Evolutionary conservation across 2,329 filamentous ascomycete species (phyloP), one percentile per base, ranked within the genome.

Genomic region (Arthrobotrys entomopaga): DNA sequence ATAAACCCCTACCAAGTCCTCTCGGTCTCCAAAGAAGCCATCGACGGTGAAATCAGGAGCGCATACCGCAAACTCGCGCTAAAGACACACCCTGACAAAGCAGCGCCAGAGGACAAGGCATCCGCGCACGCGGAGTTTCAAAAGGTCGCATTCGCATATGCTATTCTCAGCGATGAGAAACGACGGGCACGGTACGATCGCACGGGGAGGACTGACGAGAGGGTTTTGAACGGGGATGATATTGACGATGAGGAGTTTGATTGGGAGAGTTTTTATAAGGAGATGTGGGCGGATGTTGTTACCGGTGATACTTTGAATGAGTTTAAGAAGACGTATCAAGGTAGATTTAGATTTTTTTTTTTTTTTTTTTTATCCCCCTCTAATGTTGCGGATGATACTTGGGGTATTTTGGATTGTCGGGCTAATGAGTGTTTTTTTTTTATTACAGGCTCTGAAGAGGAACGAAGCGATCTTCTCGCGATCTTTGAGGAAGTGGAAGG

Each of bases 41-140:
- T 90, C 0, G 83, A 88, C 46, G 88, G 92, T 76, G 87, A 97
- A 79, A 87, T 99, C 83, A 97, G 96, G 81, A 88, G 88, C 16
- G 92, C 94, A 16, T 99, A 99, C 84, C 91, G 92, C 80, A 97
- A 96, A 81, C 88, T 90, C 58, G 95, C 95, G 2, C 85, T 99
- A 71, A 93, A 89, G 81, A 87, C 93, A 78, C 95, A 99, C 79
- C 91, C 91, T 78, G 93, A 97, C 86, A 97, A 97, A 84, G 91
- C 89, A 2, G 77, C 87, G 15, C 84, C 87, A 0, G 85, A 88
- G 20, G 83, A 89, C 60, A 92, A 92, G 79, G 86, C 89, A 24
- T 83, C 86, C 48, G 94, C 95, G 1, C 90, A 97, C 78, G 85
- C 86, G 74, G 90, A 87, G 63, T 99, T 99, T 81, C 95, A 99